Conservation (phyloP, 805 yeast species). For the Teunomyces stri region DNA sequence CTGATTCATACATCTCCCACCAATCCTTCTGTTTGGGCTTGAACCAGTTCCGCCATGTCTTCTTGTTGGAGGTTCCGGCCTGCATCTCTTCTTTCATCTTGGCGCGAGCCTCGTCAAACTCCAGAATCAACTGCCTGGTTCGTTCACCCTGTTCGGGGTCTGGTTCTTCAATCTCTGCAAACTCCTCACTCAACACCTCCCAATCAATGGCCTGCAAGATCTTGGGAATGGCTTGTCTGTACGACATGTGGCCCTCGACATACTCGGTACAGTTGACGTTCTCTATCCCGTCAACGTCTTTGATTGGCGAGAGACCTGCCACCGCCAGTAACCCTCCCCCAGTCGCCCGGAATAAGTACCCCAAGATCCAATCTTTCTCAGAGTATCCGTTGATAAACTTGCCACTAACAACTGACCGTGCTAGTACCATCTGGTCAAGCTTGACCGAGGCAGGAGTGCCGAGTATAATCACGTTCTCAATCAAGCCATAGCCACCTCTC, state of each 20-base stretch:
- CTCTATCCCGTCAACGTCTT: slow-evolving; percentile 61
- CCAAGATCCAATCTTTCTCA: slow-evolving; percentile 92
- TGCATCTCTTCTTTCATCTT: slow-evolving; percentile 49
- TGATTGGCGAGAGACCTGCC: slow-evolving; percentile 82
- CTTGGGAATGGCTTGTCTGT: slow-evolving; percentile 89
- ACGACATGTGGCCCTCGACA: slow-evolving; percentile 97
- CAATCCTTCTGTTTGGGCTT: slow-evolving; percentile 50
- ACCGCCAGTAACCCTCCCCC: slow-evolving; percentile 92
- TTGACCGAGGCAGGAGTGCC: slow-evolving; percentile 87
- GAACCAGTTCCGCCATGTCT: slow-evolving; percentile 50
- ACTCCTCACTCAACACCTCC: slow-evolving; percentile 85
- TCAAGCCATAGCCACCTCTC: slow-evolving; percentile 80
- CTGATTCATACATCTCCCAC: slow-evolving; percentile 51
- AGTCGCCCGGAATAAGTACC: slow-evolving; percentile 92
- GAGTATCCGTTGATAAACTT: slow-evolving; percentile 88
- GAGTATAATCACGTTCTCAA: slow-evolving; percentile 83
- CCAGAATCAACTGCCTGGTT: slow-evolving; percentile 76
- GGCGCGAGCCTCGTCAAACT: slow-evolving; percentile 81
- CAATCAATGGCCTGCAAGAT: slow-evolving; percentile 67
- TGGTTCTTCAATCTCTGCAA: slow-evolving; percentile 93
- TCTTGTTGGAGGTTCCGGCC: slow-evolving; percentile 24
- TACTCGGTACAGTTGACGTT: slow-evolving; percentile 82
- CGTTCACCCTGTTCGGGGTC: slow-evolving; percentile 84
- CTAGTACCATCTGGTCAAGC: slow-evolving; percentile 71
- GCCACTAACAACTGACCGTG: slow-evolving; percentile 86